Evolutionary conservation across 179 eudicot species (phyloP).

Genomic region (Silene vulgaris): DNA sequence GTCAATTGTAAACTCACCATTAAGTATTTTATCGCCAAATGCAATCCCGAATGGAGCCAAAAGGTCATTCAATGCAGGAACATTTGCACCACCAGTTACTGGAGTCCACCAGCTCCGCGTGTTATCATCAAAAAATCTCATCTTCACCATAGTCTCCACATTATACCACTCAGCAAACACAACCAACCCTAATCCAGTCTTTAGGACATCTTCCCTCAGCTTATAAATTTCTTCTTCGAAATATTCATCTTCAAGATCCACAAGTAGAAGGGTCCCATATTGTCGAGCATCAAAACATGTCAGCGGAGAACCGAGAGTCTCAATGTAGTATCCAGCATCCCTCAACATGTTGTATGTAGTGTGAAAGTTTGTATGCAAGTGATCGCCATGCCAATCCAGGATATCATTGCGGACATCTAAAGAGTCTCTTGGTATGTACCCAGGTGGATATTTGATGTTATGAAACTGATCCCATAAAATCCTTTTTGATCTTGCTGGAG

Average conservation of each 20-base stretch:
- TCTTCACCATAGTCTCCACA: constrained; percentile 87
- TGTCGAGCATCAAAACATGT: constrained; percentile 94
- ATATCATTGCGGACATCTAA: constrained; percentile 97
- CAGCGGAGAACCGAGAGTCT: constrained; percentile 95
- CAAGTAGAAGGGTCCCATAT: constrained; percentile 84
- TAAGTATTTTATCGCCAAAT: constrained; percentile 89
- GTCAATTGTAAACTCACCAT: constrained; percentile 76
- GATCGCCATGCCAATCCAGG: constrained; percentile 99
- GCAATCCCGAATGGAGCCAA: constrained; percentile 92
- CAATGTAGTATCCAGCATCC: constrained; percentile 88
- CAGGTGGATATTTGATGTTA: constrained; percentile 93
- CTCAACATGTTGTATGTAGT: constrained; percentile 88
- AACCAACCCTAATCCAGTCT: constrained; percentile 70
- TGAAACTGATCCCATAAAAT: constrained; percentile 96
- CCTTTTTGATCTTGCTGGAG: constrained; percentile 76
- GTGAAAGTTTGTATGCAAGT: constrained; percentile 89
- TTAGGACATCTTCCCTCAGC: constrained; percentile 64
- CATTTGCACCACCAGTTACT: constrained; percentile 84
- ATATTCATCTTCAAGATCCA: constrained; percentile 97
- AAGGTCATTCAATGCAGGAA: constrained; percentile 91
- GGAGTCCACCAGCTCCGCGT: constrained; percentile 99
- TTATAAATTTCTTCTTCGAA: constrained; percentile 76
- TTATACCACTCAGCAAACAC: constrained; percentile 98
- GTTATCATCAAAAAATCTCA: constrained; percentile 94
- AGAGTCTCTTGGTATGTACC: constrained; percentile 96